Percentiles rank a stretch among this genome's conserved stretches.
Conservation (phyloP, 2,329 filamentous ascomycete genomes). For the Emmonsia crescens region DNA sequence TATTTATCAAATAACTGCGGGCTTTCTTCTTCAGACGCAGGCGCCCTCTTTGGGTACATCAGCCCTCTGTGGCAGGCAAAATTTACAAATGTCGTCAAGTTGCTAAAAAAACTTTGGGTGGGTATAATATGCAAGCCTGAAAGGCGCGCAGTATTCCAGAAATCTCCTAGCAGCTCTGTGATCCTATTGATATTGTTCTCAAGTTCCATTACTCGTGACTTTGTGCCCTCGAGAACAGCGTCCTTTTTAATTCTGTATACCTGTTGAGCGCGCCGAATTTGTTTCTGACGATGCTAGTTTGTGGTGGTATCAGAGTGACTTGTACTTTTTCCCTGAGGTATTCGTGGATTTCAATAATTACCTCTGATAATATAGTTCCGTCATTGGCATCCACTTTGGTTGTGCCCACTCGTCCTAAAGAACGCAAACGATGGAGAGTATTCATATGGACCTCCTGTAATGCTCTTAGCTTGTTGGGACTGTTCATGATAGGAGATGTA, state of each 20-base stretch:
- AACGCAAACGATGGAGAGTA: not conserved
- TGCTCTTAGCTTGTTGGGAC: not conserved
- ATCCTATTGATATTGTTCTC: constrained; percentile 25
- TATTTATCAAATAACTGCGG: not conserved
- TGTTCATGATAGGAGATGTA: not conserved
- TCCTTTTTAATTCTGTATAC: constrained; percentile 79
- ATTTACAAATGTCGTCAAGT: not conserved
- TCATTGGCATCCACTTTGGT: not conserved
- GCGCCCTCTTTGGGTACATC: not conserved
- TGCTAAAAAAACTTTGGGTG: not conserved
- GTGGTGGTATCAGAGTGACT: not conserved
- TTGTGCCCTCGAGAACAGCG: constrained; percentile 60
- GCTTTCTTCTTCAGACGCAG: not conserved
- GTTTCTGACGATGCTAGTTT: constrained; percentile 60
- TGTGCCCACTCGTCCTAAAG: not conserved
- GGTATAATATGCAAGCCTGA: not conserved
- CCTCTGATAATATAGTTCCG: not conserved
- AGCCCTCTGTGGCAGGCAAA: not conserved
- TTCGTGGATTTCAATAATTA: not conserved
- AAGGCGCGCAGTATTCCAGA: not conserved
- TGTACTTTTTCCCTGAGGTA: not conserved
- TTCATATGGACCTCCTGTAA: not conserved
- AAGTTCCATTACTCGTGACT: constrained; percentile 57
- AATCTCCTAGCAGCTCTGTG: not conserved
- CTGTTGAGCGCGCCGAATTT: constrained; percentile 75